Evolutionary conservation across 305 asterid genomes (phyloP).

Genomic region (Fraxinus velutina): DNA sequence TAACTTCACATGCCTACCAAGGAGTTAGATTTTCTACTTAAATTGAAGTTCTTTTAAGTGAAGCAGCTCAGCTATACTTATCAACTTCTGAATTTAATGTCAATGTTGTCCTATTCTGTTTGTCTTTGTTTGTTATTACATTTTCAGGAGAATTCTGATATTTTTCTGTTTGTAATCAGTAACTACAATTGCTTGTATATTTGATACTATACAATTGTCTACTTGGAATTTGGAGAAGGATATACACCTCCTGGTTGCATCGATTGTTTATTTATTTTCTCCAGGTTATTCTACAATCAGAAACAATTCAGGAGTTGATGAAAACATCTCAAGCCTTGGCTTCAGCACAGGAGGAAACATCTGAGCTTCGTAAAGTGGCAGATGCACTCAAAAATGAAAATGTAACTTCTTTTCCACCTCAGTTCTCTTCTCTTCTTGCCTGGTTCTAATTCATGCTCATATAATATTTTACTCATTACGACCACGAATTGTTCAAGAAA

Average conservation of each 20-base stretch:
- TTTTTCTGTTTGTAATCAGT: not conserved
- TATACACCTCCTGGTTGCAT: not conserved
- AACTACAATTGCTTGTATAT: not conserved
- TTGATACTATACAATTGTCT: not conserved
- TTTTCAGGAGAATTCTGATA: not conserved
- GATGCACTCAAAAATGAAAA: conserved; percentile 67
- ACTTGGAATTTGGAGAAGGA: not conserved
- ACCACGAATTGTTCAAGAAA: not conserved
- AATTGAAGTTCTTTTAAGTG: not conserved
- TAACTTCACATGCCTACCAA: not conserved
- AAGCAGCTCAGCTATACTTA: not conserved
- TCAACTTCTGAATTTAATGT: not conserved
- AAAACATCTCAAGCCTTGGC: conserved; percentile 82
- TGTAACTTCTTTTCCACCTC: conserved; percentile 31
- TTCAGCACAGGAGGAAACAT: conserved; percentile 59
- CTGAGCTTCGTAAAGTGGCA: conserved; percentile 62
- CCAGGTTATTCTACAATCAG: conserved; percentile 88
- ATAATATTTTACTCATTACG: not conserved
- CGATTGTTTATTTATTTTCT: conserved; percentile 8
- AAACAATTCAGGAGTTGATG: conserved; percentile 92
- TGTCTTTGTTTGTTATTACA: not conserved
- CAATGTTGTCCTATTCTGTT: not conserved
- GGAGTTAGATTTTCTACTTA: not conserved
- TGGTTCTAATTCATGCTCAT: not conserved
- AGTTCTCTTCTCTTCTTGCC: conserved; percentile 7